Evolutionary conservation across 176 grass and related monocot genomes (phyloP).

Genomic region (Luzula sylvatica): DNA sequence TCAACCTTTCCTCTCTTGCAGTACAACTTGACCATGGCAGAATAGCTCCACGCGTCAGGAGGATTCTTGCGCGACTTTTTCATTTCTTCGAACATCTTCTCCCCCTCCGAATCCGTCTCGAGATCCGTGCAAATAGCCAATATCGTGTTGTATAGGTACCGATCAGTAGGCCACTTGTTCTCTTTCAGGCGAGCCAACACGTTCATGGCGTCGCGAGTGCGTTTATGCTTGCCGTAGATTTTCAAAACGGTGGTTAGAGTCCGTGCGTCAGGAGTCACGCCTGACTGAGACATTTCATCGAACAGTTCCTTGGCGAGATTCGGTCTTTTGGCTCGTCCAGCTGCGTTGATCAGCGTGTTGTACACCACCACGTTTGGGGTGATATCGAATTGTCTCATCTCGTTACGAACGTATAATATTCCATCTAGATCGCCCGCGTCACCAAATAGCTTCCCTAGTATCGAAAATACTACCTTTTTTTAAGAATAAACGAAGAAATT

Average conservation of each 20-base stretch:
- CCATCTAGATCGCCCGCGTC: conserved; percentile 74
- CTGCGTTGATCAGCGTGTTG: conserved; percentile 74
- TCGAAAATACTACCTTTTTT: conserved; percentile 40
- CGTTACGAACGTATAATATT: conserved; percentile 54
- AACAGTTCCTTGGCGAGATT: conserved; percentile 72
- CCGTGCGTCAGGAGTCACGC: conserved; percentile 61
- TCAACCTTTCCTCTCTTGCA: conserved; percentile 49
- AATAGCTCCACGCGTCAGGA: conserved; percentile 85
- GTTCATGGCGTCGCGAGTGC: conserved; percentile 61
- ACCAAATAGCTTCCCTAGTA: conserved; percentile 81
- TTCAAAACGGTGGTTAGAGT: conserved; percentile 77
- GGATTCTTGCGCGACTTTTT: conserved; percentile 19
- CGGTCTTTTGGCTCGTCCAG: conserved; percentile 51
- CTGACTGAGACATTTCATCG: conserved; percentile 55
- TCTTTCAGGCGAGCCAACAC: conserved; percentile 59
- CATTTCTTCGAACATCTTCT: conserved; percentile 83
- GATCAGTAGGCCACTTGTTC: conserved; percentile 54
- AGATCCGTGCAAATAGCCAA: conserved; percentile 92
- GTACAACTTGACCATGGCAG: conserved; percentile 86
- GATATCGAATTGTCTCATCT: conserved; percentile 54
- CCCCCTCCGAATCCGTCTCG: conserved; percentile 48
- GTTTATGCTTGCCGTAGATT: conserved; percentile 73
- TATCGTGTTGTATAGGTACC: conserved; percentile 85
- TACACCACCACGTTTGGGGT: conserved; percentile 84
- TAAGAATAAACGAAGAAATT: neutral